phyloP scores from a whole-genome alignment of 2,329 filamentous ascomycete genomes.

The Neonectria sp. region DNA sequence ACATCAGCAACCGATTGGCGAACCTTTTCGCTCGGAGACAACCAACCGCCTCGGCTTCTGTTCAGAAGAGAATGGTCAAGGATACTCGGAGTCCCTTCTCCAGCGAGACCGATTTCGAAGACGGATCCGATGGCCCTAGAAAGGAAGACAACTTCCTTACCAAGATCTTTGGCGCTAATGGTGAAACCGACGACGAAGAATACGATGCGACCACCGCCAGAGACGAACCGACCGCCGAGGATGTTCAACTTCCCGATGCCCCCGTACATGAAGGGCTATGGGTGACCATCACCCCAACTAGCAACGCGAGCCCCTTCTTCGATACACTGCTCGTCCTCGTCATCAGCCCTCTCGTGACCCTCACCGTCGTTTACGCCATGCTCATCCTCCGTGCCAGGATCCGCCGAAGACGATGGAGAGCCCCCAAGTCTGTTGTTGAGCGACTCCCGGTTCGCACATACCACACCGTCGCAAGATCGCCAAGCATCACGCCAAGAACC shows the following conservation, averaged over 20 bases:
- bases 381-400: slow-evolving; percentile 91
- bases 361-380: slow-evolving; percentile 93
- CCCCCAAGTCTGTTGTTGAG: slow-evolving; percentile 97
- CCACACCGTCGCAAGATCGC: slow-evolving; percentile 81
- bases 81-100: slow-evolving; percentile 35
- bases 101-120: slow-evolving; percentile 24
- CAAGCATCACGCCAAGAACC: slow-evolving; percentile 67
- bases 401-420: slow-evolving; percentile 90
- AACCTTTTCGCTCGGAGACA: slow-evolving; percentile 22
- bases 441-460: slow-evolving; percentile 96
- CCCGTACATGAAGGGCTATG: slow-evolving; percentile 80
- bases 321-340: slow-evolving; percentile 98
- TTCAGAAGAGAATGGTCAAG: slow-evolving; percentile 28
- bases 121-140: slow-evolving; percentile 10
- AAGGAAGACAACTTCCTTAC: slow-evolving; percentile 38
- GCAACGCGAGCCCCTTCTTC: slow-evolving; percentile 92
- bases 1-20: slow-evolving; percentile 22
- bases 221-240: slow-evolving; percentile 39
- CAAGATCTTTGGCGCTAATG: slow-evolving; percentile 40
- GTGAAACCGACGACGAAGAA: slow-evolving; percentile 42
- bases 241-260: slow-evolving; percentile 39
- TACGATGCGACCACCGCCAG: slow-evolving; percentile 46
- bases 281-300: slow-evolving; percentile 96
- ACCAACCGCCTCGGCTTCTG: slow-evolving; percentile 2
- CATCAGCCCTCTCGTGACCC: slow-evolving; percentile 90